These are phyloP conservation scores for Bromus sterilis DNA, from an alignment of 176 grass and related monocot genomes.

Conservation along the genomic window DNA sequence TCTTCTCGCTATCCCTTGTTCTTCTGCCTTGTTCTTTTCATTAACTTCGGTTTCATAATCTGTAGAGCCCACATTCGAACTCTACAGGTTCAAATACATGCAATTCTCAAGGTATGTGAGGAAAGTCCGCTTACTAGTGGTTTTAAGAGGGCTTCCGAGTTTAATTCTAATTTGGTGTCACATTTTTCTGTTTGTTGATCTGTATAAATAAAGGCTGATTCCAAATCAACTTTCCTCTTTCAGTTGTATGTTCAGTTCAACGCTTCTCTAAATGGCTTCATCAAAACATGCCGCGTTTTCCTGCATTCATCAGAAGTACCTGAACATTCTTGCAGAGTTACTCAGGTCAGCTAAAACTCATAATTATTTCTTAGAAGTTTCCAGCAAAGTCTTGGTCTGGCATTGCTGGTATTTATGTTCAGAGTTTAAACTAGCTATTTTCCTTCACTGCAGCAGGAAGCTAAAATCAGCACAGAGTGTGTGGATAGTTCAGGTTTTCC, in stretches of 20 bases:
- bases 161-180: not conserved
- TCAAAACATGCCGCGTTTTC: not conserved
- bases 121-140: not conserved
- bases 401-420: slow-evolving; percentile 6
- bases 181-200: not conserved
- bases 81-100: not conserved
- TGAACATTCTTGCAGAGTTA: not conserved
- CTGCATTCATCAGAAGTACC: slow-evolving; percentile 20
- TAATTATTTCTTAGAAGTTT: not conserved
- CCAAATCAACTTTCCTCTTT: not conserved
- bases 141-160: not conserved
- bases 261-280: not conserved
- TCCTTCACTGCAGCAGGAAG: slow-evolving; percentile 22
- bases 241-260: not conserved
- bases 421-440: not conserved
- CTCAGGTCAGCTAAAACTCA: slow-evolving; percentile 28
- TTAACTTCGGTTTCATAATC: not conserved
- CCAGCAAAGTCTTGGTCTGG: not conserved
- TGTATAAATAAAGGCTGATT: not conserved
- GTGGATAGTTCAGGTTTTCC: slow-evolving; percentile 34
- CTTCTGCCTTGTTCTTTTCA: not conserved
- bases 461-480: slow-evolving; percentile 12
- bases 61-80: slow-evolving; percentile 17
- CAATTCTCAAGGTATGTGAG: slow-evolving; percentile 29
- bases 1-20: not conserved